Conservation (phyloP, 192 early-diverging fungal genomes). For the Coemansia sp. region DNA sequence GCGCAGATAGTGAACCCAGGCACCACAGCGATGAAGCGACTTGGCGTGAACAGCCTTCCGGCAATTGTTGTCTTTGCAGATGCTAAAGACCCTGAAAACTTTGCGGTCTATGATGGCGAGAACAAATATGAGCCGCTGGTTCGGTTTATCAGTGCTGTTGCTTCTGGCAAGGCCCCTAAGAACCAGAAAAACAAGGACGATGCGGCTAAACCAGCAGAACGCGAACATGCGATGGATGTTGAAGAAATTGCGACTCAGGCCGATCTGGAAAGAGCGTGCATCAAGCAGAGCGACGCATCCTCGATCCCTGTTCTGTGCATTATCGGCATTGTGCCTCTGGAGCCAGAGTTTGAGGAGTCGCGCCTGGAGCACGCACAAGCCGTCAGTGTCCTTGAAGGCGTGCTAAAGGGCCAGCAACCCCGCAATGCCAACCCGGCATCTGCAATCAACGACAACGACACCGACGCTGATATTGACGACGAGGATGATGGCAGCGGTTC, state of each 20-base stretch:
- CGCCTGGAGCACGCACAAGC: slow-evolving; percentile 34
- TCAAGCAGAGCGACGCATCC: slow-evolving; percentile 42
- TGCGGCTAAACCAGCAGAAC: slow-evolving; percentile 10
- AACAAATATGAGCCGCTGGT: slow-evolving; percentile 62
- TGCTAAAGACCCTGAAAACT: slow-evolving; percentile 29
- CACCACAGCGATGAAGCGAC: slow-evolving; percentile 52
- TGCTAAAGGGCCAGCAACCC: slow-evolving; percentile 18
- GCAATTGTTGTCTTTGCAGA: slow-evolving; percentile 66
- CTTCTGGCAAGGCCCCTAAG: slow-evolving; percentile 23
- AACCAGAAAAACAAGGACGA: slow-evolving; percentile 14
- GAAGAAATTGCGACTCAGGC: slow-evolving; percentile 53
- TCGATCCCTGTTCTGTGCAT: slow-evolving; percentile 56
- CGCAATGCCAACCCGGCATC: slow-evolving; percentile 29
- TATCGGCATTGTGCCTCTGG: slow-evolving; percentile 29
- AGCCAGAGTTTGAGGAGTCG: slow-evolving; percentile 40
- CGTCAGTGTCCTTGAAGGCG: slow-evolving; percentile 15
- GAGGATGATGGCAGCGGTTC: slow-evolving; percentile 49
- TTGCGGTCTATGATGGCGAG: slow-evolving; percentile 62
- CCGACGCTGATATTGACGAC: slow-evolving; percentile 46
- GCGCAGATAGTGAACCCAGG: slow-evolving; percentile 68
- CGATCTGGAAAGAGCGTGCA: slow-evolving; percentile 55
- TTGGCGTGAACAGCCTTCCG: slow-evolving; percentile 66
- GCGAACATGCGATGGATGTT: slow-evolving; percentile 13
- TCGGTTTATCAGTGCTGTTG: slow-evolving; percentile 33
- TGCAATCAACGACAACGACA: neutral